Evolutionary conservation across 2,329 filamentous ascomycete species (phyloP).

Genomic region (Aspergillus sp.): DNA sequence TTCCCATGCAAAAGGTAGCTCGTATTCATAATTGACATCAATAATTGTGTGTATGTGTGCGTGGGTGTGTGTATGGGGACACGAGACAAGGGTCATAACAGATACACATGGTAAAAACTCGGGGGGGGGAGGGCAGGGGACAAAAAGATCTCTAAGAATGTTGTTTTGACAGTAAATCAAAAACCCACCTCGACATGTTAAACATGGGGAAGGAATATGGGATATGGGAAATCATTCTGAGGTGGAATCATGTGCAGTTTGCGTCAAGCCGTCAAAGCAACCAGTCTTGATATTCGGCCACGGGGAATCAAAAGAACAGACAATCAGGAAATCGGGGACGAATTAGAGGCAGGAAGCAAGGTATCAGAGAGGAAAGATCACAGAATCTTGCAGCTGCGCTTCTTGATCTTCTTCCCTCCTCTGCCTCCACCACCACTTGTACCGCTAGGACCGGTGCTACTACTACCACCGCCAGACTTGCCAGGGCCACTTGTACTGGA

Average conservation of each 20-base stretch:
- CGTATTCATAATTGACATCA: slow-evolving; percentile 25
- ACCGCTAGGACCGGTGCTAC: slow-evolving; percentile 12
- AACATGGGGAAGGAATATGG: too few relatives aligned
- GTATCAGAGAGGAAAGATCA: slow-evolving; percentile 38
- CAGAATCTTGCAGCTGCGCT: slow-evolving; percentile 72
- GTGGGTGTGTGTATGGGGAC: slow-evolving; percentile 4
- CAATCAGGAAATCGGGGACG: not conserved
- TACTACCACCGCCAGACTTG: slow-evolving; percentile 28
- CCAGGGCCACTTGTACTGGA: slow-evolving; percentile 11
- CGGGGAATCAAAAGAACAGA: slow-evolving; percentile 6
- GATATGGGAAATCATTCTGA: not conserved
- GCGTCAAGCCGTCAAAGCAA: slow-evolving; percentile 23
- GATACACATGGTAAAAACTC: slow-evolving; percentile 1
- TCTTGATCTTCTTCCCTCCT: slow-evolving; percentile 63
- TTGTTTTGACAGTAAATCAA: not conserved
- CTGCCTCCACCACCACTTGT: slow-evolving; percentile 14
- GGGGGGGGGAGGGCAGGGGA: slow-evolving; percentile 11
- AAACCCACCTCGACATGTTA: too few relatives aligned
- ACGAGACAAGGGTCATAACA: slow-evolving; percentile 4
- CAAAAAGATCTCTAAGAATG: slow-evolving; percentile 11
- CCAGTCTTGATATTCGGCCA: slow-evolving; percentile 26
- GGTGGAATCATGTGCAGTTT: slow-evolving; percentile 8
- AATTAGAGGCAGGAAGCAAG: slow-evolving; percentile 16
- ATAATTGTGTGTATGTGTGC: slow-evolving; percentile 1
- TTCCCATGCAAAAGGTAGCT: slow-evolving; percentile 28